Evolutionary conservation across 768 basidiomycete species (phyloP).

Genomic region (Kwoniella newhampshirensis): DNA sequence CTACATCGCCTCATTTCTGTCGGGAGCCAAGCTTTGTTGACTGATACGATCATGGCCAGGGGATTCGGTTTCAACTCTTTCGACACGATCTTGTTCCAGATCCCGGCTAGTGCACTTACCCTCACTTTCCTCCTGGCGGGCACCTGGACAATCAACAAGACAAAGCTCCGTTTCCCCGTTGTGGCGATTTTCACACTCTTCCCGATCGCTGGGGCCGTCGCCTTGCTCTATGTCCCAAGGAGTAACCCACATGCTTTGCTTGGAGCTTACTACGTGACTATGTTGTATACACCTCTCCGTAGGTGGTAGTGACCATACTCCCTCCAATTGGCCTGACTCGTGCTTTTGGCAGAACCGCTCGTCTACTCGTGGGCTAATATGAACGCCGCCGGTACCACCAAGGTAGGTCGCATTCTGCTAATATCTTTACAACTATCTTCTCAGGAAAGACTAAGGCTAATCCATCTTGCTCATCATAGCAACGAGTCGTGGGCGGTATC

Average conservation of each 20-base stretch:
- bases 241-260: constrained; percentile 23
- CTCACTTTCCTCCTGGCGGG: constrained; percentile 13
- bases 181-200: constrained; percentile 28
- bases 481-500: constrained; percentile 22
- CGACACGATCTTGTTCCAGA: constrained; percentile 29
- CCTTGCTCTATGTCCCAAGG: constrained; percentile 26
- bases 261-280: constrained; percentile 24
- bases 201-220: constrained; percentile 38
- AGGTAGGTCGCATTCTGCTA: not conserved
- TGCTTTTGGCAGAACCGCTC: constrained; percentile 16
- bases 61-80: constrained; percentile 30
- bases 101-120: constrained; percentile 26
- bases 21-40: no score
- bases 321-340: not conserved
- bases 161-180: constrained; percentile 26
- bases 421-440: constrained; percentile 15
- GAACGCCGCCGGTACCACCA: constrained; percentile 41
- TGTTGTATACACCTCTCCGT: constrained; percentile 31
- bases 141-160: constrained; percentile 30
- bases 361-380: constrained; percentile 40
- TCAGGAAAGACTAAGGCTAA: constrained; percentile 40
- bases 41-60: not conserved
- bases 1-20: no score
- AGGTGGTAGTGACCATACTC: constrained; percentile 5
- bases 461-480: constrained; percentile 34